These are phyloP conservation scores for Cyberlindnera subsufficiens DNA, from an alignment of 805 yeast genomes.

Conservation along the genomic window DNA sequence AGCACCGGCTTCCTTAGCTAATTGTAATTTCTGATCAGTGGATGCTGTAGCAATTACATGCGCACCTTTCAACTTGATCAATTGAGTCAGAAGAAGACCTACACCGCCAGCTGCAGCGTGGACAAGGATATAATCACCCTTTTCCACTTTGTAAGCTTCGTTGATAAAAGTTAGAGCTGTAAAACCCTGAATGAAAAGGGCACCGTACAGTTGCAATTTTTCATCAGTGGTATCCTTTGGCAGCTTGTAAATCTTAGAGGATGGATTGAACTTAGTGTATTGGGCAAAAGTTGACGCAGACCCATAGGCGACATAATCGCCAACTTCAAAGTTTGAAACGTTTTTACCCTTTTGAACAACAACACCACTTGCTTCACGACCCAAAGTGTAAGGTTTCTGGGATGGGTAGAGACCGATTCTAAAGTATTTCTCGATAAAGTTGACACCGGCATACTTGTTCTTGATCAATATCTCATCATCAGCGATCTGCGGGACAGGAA, in stretches of 20 bases:
- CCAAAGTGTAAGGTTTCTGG: constrained; percentile 56
- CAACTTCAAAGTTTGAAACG: constrained; percentile 51
- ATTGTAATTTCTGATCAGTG: constrained; percentile 57
- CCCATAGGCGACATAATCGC: constrained; percentile 65
- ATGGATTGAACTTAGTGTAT: constrained; percentile 46
- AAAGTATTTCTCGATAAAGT: constrained; percentile 79
- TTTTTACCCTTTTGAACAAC: constrained; percentile 58
- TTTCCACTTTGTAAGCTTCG: constrained; percentile 60
- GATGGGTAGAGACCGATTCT: constrained; percentile 71
- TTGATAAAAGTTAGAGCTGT: constrained; percentile 70
- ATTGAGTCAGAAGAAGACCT: constrained; percentile 66
- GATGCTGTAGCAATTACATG: constrained; percentile 84
- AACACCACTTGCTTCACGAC: constrained; percentile 70
- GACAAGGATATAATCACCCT: constrained; percentile 67
- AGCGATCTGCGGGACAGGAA: constrained; percentile 51
- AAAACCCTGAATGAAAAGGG: constrained; percentile 61
- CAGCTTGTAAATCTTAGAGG: constrained; percentile 38
- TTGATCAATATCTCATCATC: constrained; percentile 61
- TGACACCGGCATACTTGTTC: constrained; percentile 73
- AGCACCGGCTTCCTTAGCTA: constrained; percentile 73
- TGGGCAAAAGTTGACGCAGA: constrained; percentile 61
- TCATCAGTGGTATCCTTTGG: constrained; percentile 44
- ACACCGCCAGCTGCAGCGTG: constrained; percentile 98
- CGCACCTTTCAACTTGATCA: constrained; percentile 56
- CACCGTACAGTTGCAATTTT: constrained; percentile 50